Base-by-base conservation (phyloP, 352 stramenopile species). In the Globisporangium carolinianum region DNA sequence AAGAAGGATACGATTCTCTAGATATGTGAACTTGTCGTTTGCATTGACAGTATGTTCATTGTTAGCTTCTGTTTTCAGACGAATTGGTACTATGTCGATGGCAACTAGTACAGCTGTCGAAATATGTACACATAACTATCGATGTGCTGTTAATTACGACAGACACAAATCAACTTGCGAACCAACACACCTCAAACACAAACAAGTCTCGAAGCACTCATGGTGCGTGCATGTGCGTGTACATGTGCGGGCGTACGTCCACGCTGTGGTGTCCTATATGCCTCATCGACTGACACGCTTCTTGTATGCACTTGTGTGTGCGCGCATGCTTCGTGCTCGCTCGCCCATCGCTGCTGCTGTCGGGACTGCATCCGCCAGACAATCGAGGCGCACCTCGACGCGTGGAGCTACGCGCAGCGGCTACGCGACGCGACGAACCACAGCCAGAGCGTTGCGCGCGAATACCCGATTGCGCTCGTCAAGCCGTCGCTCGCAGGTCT, bases 401-500 rank as follows among this genome's bases (percentile, higher is more conserved):
- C 58, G 38, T 76, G 63, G 69, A 69, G 69, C 57, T 87, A 77
- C 61, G 43, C 75, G 51, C 72, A 76, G 54, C 81, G 79, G 45
- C 41, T 69, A 37, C 65, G 60, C 24, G 77, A 89, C 67, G 79
- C 81, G 24, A 60, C 62, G 55, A 62, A 35, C 36, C 66, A 86
- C 66, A 89, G 73, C 68, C 67, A 65, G 14, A 62, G 66, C 17
- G 61, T 91, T 48, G 61, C 62, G 36, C 50, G 51, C 32, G 64
- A 82, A 37, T 79, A 72, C 59, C 75, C 81, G 9, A 53, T 79
- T 43, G 63, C 72, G 56, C 52, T 85, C n/a, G 63, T 71, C 17
- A 53, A 63, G 36, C 57, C 75, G 17, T n/a, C 45, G n/a, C 39
- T 14, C 39, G 45, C 45, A 17, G 10, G 17, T 12, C 14, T 12